Conservation (phyloP, 768 basidiomycete genomes). For the Pleurotus ostreatus region DNA sequence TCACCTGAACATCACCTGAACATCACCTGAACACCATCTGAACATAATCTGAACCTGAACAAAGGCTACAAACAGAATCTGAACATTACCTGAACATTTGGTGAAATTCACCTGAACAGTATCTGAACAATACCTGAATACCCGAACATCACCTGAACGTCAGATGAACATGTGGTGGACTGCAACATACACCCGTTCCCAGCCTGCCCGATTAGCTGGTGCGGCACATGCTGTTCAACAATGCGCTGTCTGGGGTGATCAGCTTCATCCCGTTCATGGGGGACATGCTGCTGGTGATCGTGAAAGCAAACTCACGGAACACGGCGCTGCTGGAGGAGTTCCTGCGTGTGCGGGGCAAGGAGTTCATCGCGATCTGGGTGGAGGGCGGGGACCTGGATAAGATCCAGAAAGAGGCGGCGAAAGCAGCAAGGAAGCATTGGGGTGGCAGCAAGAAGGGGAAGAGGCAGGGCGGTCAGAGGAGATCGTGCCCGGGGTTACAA, state of each 20-base stretch:
- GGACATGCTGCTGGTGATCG: conserved; percentile 71
- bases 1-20: too few species aligned
- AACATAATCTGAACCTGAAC: too few species aligned
- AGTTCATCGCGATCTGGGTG: conserved; percentile 52
- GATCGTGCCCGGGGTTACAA: conserved; percentile 20
- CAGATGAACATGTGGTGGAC: too few species aligned
- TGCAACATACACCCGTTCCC: too few species aligned
- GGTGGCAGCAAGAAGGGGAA: conserved; percentile 15
- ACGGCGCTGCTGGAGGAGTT: conserved; percentile 84
- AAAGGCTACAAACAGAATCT: too few species aligned
- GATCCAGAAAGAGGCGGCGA: conserved; percentile 8
- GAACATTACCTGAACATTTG: too few species aligned
- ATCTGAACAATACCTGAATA: too few species aligned
- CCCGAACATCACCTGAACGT: too few species aligned
- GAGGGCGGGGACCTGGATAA: conserved; percentile 18
- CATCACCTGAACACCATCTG: too few species aligned
- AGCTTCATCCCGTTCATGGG: conserved; percentile 72
- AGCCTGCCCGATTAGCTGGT: conserved; percentile 57
- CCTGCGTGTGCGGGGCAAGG: conserved; percentile 72
- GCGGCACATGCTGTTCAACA: conserved; percentile 73
- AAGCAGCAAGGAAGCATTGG: background rate
- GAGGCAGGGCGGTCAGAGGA: conserved; percentile 17
- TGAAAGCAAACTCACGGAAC: conserved; percentile 90
- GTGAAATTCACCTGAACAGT: too few species aligned
- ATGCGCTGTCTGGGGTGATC: conserved; percentile 59